A percentile compares a stretch with the other conserved stretches of the same genome.
Conservation (phyloP, 441 rosid species). For the Kokia cookei region DNA sequence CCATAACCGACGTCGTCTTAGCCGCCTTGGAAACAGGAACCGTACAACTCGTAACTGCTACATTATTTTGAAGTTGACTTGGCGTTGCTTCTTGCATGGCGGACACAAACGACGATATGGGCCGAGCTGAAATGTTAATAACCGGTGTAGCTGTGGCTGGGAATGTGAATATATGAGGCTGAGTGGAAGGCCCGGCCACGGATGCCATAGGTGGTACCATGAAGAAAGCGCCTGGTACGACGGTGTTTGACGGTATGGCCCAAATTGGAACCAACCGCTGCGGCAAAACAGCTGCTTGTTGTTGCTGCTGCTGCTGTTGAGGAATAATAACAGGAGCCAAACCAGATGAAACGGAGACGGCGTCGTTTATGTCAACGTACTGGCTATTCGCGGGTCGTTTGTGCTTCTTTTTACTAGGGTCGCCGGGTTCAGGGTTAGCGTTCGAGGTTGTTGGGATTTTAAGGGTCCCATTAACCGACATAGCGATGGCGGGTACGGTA, state of each 20-base stretch:
- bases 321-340: constrained; percentile 33
- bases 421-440: constrained; percentile 27
- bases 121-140: constrained; percentile 26
- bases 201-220: constrained; percentile 39
- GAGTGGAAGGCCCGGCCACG: constrained; percentile 30
- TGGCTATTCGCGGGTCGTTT: constrained; percentile 50
- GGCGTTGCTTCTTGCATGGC: constrained; percentile 38
- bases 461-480: constrained; percentile 59
- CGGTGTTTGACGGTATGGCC: constrained; percentile 53
- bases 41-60: constrained; percentile 11
- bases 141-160: constrained; percentile 32
- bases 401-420: constrained; percentile 40
- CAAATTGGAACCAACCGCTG: constrained; percentile 57
- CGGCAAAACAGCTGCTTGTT: constrained; percentile 22
- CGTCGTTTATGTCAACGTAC: constrained; percentile 32
- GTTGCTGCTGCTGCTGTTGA: neutral
- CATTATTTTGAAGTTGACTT: constrained; percentile 18
- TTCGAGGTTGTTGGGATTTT: constrained; percentile 54
- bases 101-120: constrained; percentile 40
- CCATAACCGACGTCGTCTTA: constrained; percentile 35
- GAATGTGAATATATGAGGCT: constrained; percentile 43
- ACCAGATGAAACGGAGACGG: constrained; percentile 34
- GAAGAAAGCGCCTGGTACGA: constrained; percentile 53
- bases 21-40: constrained; percentile 23
- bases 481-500: constrained; percentile 64